Evolutionary conservation across 305 asterid genomes (phyloP).

Genomic region (Petunia hybrid): DNA sequence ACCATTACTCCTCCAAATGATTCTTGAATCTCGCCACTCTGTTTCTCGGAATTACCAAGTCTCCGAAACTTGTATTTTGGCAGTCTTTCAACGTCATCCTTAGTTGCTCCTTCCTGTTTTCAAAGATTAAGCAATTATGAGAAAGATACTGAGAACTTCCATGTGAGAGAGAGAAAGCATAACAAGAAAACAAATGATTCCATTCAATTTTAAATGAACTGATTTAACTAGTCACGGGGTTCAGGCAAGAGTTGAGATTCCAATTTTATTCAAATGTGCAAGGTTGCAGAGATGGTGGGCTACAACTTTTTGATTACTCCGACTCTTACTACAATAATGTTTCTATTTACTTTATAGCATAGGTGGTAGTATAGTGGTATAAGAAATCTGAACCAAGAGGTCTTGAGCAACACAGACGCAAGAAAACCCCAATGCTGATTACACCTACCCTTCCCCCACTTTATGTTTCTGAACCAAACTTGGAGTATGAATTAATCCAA

Average conservation of each 20-base stretch:
- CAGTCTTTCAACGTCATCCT: conserved; percentile 87
- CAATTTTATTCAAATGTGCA: background rate
- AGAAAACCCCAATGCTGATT: background rate
- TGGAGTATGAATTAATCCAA: background rate
- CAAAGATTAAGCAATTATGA: conserved; percentile 16
- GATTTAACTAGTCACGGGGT: background rate
- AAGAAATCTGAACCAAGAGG: background rate
- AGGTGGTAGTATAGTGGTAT: background rate
- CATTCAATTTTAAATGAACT: background rate
- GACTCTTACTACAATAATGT: conserved; percentile 5
- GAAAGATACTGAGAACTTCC: background rate
- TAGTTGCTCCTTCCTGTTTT: conserved; percentile 93
- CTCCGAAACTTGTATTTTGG: conserved; percentile 79
- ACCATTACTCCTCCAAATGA: conserved; percentile 90
- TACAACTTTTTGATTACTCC: background rate
- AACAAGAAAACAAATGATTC: background rate
- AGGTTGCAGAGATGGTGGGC: background rate
- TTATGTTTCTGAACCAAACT: conserved; percentile 18
- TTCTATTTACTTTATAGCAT: background rate
- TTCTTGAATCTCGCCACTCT: conserved; percentile 83
- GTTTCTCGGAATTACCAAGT: conserved; percentile 81
- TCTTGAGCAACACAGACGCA: background rate
- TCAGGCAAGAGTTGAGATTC: conserved; percentile 15
- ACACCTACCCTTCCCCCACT: background rate
- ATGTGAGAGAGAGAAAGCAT: background rate